phyloP scores from a whole-genome alignment of 2,329 filamentous ascomycete species.

The Raffaelea ambrosiae region DNA sequence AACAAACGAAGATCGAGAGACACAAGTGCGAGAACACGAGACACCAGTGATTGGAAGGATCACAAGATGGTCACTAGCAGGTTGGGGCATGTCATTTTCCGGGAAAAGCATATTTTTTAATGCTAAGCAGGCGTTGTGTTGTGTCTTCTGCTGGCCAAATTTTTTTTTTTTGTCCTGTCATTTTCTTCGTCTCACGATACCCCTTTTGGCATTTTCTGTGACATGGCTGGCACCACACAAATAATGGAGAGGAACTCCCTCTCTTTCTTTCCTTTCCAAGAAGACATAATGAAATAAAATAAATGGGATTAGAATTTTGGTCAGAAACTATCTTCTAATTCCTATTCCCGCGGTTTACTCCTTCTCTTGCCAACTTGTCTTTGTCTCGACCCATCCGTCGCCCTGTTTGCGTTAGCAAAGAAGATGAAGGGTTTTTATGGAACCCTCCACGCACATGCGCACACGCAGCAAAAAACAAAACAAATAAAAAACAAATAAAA shows the following conservation, averaged over 20 bases:
- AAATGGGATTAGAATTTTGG: too few relatives aligned
- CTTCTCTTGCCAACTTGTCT: not conserved
- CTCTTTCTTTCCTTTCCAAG: not conserved
- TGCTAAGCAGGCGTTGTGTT: not conserved
- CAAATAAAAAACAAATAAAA: too few relatives aligned
- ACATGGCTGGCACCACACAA: not conserved
- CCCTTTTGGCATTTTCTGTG: not conserved
- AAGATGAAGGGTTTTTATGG: too few relatives aligned
- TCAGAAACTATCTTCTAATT: not conserved
- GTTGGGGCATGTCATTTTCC: not conserved
- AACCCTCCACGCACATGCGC: too few relatives aligned
- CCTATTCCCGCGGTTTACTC: not conserved
- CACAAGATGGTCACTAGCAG: not conserved
- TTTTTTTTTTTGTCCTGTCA: not conserved
- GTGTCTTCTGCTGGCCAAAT: not conserved
- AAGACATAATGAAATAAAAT: too few relatives aligned
- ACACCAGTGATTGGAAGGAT: not conserved
- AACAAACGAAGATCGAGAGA: not conserved
- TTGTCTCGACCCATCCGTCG: slow-evolving; percentile 6
- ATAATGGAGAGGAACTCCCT: not conserved
- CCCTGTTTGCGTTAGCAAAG: not conserved
- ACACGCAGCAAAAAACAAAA: too few relatives aligned
- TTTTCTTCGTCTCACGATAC: not conserved
- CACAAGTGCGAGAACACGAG: not conserved
- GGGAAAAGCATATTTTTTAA: not conserved